Conservation (phyloP, 192 early-diverging fungal genomes). For the Coemansia sp. region DNA sequence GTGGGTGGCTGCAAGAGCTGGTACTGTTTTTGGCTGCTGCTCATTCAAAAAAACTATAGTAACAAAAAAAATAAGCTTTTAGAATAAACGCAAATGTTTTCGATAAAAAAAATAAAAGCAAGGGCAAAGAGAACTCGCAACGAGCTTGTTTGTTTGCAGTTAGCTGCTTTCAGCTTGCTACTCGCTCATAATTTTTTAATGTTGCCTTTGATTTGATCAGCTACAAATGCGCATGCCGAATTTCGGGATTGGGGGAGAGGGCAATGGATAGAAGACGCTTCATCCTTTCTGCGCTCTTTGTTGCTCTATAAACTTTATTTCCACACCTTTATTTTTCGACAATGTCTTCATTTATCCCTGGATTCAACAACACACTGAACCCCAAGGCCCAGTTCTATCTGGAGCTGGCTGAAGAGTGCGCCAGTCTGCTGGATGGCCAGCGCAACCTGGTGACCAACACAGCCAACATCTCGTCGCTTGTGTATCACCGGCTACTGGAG, state of each 20-base stretch:
- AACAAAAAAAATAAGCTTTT: not conserved
- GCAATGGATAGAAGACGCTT: not conserved
- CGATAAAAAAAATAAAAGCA: not conserved
- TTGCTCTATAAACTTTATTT: not conserved
- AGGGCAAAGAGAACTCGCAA: no score
- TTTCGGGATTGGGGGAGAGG: no score
- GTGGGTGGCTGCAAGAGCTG: constrained; percentile 79
- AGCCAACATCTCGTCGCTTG: constrained; percentile 75
- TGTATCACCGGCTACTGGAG: constrained; percentile 74
- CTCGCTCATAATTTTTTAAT: no score
- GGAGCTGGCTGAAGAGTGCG: constrained; percentile 59
- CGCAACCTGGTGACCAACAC: constrained; percentile 76
- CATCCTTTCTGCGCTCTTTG: not conserved
- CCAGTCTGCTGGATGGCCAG: constrained; percentile 67
- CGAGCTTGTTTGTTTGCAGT: no score
- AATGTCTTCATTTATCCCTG: constrained; percentile 47
- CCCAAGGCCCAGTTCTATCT: constrained; percentile 74
- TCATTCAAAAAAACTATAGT: constrained; percentile 16
- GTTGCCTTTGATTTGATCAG: no score
- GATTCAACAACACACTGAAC: constrained; percentile 36
- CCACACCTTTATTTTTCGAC: not conserved
- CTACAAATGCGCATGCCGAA: no score
- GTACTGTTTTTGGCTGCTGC: constrained; percentile 53
- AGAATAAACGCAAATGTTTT: not conserved
- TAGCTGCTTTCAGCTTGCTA: not conserved